Evolutionary conservation across 2,329 filamentous ascomycete genomes (phyloP), one percentile per base, ranked within the genome.

Genomic region (Kalaharituber pfeilii): DNA sequence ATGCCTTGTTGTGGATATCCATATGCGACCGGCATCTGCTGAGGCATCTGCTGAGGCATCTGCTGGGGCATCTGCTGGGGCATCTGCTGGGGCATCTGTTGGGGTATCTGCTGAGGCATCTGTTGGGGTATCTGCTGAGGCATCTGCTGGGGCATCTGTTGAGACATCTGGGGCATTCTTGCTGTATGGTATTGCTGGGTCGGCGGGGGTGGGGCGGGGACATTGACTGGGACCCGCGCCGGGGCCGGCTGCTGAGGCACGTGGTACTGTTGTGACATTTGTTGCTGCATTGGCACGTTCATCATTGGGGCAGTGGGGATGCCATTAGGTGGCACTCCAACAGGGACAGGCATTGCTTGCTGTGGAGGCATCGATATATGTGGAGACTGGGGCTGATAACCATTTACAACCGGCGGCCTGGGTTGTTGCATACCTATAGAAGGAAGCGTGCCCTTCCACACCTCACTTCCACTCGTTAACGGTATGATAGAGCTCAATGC

Each of bases 381-480:
- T 47, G 42, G 42, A 2, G 42, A 58, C 56, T 5, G 45, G 36
- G 30, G 36, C 51, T 15, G 54, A 44, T 47, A 44, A 18, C 15
- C 26, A 9, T 24, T 29, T n/a, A n/a, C n/a, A 22, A 50, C 54
- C 30, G 15, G 47, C 49, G 2, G 50, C 50, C 13, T 51, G 44
- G 20, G 58, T 49, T 28, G 18, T n/a, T 47, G 45, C 28, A 44
- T 18, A 8, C 13, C 13, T 15, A n/a, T 55, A 49, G 18, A 55
- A 1, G 56, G 59, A 18, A 61, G 58, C 6, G 59, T 61, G n/a
- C 59, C 59, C 13, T 49, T 59, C 49, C 56, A 61, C 28, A 59
- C 25, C 9, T 52, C 56, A 3, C 30, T 33, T 3, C 50, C 27
- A 20, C 33, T 47, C 6, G 45, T 20, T 4, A 51, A 20, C 1